These are phyloP conservation scores for Neoconidiobolus thromboides DNA, from an alignment of 371 early-diverging fungal species.

Conservation along the genomic window DNA sequence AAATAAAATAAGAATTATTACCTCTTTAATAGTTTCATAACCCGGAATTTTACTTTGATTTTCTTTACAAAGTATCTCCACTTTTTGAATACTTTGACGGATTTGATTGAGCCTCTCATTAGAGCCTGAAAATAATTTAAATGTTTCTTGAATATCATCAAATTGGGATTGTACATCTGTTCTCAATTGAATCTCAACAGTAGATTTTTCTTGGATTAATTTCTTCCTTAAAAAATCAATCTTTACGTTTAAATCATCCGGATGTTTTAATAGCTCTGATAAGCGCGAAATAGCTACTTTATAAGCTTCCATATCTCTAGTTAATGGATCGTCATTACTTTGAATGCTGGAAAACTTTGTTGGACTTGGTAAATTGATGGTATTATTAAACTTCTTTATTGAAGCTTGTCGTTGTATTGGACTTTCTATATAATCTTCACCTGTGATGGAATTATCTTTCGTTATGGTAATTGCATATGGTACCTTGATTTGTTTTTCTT, in stretches of 20 bases:
- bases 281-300: conserved; percentile 20
- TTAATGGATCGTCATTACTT: too few relatives aligned
- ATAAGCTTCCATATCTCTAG: too few relatives aligned
- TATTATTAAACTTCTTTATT: too few relatives aligned
- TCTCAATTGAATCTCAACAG: conserved; percentile 86
- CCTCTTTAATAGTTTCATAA: conserved; percentile 5
- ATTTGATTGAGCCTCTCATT: conserved; percentile 43
- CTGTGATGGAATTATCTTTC: too few relatives aligned
- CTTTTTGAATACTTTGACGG: conserved; percentile 47
- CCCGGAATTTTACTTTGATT: conserved; percentile 23
- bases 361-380: too few relatives aligned
- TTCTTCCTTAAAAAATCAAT: conserved; percentile 55
- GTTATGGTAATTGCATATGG: too few relatives aligned
- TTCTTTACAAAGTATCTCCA: conserved; percentile 66
- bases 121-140: conserved; percentile 51
- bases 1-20: not conserved
- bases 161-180: conserved; percentile 81
- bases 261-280: conserved; percentile 56
- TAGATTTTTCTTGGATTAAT: conserved; percentile 72
- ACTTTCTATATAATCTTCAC: too few relatives aligned
- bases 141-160: conserved; percentile 73
- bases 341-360: too few relatives aligned
- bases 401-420: too few relatives aligned
- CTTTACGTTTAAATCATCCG: conserved; percentile 82
- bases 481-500: too few relatives aligned